Conservation (phyloP, 2,329 filamentous ascomycete genomes). For the Ophiostoma sp. region DNA sequence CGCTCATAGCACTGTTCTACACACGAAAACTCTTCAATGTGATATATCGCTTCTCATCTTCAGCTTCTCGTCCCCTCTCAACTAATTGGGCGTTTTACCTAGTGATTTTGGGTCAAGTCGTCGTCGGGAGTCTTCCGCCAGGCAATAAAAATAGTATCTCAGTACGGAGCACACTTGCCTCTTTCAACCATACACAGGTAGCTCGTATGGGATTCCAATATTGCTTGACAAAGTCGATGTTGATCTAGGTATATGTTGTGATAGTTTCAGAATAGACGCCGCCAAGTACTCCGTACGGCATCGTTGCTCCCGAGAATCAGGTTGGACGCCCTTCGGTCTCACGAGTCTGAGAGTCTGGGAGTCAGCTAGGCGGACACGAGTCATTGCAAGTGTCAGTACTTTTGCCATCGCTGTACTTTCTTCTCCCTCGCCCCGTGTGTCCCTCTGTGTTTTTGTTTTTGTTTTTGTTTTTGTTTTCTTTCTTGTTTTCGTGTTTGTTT, state of each 20-base stretch:
- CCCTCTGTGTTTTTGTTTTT: background rate
- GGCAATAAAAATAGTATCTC: no score
- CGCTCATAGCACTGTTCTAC: background rate
- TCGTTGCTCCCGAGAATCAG: background rate
- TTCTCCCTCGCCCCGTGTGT: no score
- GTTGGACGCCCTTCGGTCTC: background rate
- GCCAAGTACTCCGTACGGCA: background rate
- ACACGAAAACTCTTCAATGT: slow-evolving; percentile 1
- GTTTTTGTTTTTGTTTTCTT: background rate
- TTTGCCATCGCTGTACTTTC: background rate
- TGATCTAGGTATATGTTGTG: background rate
- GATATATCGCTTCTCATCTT: slow-evolving; percentile 8
- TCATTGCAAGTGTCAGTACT: background rate
- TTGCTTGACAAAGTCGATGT: background rate
- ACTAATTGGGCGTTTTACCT: background rate
- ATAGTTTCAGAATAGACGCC: background rate
- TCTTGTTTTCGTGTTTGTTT: no score
- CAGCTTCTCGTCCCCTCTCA: background rate
- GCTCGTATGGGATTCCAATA: background rate
- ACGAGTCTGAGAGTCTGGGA: background rate
- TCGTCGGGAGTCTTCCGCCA: background rate
- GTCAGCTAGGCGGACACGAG: background rate
- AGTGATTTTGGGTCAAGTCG: background rate
- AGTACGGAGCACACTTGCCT: no score
- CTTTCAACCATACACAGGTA: no score